Percentiles rank a stretch among this genome's conserved stretches.
Evolutionary conservation across 768 basidiomycete species (phyloP).

Genomic region (Ramaria sp.): DNA sequence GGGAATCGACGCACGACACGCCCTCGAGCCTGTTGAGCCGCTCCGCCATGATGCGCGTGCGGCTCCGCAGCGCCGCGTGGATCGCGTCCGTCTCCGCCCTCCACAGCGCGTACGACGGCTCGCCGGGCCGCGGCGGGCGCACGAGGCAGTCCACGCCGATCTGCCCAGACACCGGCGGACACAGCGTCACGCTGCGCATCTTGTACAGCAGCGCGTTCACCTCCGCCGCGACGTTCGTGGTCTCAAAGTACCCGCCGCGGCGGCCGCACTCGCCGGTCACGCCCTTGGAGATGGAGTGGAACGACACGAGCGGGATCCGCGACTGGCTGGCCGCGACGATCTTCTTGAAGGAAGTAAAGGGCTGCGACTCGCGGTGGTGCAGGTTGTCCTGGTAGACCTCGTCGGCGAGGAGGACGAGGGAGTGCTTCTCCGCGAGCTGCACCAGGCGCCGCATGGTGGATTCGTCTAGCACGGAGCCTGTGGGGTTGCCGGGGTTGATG

Average conservation of each 20-base stretch:
- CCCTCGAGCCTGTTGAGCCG: constrained; percentile 78
- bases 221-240: constrained; percentile 67
- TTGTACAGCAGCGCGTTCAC: constrained; percentile 88
- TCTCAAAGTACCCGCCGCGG: constrained; percentile 96
- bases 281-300: constrained; percentile 97
- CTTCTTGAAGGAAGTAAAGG: constrained; percentile 93
- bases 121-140: constrained; percentile 72
- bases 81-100: constrained; percentile 74
- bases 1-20: constrained; percentile 81
- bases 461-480: constrained; percentile 72
- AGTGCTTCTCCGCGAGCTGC: constrained; percentile 74
- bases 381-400: constrained; percentile 98
- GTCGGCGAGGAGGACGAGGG: constrained; percentile 86
- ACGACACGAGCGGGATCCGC: constrained; percentile 78
- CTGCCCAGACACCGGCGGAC: constrained; percentile 85
- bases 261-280: constrained; percentile 94
- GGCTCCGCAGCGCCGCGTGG: constrained; percentile 59
- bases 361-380: constrained; percentile 50
- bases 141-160: constrained; percentile 92
- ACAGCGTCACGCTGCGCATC: constrained; percentile 85
- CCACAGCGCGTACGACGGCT: constrained; percentile 70
- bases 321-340: constrained; percentile 56
- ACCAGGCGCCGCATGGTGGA: constrained; percentile 65
- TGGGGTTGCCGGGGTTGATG: constrained; percentile 99
- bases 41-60: constrained; percentile 61